Evolutionary conservation across 306 rosid species (phyloP).

Genomic region (Vigna nakashimae): DNA sequence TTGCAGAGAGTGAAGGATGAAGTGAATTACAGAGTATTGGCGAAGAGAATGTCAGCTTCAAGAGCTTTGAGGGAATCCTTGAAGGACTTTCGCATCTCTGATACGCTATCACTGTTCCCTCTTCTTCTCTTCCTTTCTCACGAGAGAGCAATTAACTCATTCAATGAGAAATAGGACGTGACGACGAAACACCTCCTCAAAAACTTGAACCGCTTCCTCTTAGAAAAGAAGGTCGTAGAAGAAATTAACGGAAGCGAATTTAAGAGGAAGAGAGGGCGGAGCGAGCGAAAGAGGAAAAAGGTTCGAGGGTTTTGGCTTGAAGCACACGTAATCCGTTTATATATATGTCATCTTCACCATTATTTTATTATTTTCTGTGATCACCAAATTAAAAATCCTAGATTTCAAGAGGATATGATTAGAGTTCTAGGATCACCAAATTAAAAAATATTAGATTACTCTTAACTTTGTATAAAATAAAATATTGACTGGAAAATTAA

Average conservation of each 20-base stretch:
- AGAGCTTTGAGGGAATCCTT: constrained; percentile 54
- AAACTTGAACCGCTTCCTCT: neutral
- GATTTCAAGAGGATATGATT: neutral
- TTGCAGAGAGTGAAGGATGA: neutral
- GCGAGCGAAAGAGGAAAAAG: neutral
- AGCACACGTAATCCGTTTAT: constrained; percentile 46
- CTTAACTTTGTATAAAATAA: too few relatives aligned
- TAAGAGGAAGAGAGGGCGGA: neutral
- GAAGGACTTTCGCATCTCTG: constrained; percentile 43
- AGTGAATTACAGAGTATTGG: constrained; percentile 45
- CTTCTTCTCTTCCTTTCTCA: neutral
- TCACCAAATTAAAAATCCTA: neutral
- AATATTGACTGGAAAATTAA: too few relatives aligned
- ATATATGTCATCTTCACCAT: neutral
- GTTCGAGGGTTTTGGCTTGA: constrained; percentile 45
- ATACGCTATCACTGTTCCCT: neutral
- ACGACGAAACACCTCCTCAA: neutral
- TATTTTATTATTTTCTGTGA: neutral
- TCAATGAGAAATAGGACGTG: neutral
- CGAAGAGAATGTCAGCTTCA: constrained; percentile 45
- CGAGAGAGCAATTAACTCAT: constrained; percentile 1
- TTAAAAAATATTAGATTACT: too few relatives aligned
- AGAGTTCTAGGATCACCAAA: too few relatives aligned
- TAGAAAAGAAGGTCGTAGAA: constrained; percentile 8
- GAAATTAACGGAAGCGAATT: constrained; percentile 20